A percentile compares a stretch with the other conserved stretches of the same genome.
phyloP scores from a whole-genome alignment of 371 early-diverging fungal genomes.

The Rhizomucor pusillus region DNA sequence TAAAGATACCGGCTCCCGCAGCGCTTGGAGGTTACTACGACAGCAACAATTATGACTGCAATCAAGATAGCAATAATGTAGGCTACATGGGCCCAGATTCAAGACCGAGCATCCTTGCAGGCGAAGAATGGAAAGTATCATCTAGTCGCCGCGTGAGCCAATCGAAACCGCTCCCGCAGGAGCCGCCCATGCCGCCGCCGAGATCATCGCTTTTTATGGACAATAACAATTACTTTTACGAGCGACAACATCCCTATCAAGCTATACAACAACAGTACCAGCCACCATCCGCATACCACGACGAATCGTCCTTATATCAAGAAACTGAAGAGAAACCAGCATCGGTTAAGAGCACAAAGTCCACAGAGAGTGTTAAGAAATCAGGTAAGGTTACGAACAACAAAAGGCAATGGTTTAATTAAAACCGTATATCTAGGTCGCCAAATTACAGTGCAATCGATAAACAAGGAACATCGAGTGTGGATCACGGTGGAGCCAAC shows the following conservation, averaged over 20 bases:
- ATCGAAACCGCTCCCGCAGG: constrained; percentile 25
- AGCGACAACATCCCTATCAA: constrained; percentile 3
- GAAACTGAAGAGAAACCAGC: not conserved
- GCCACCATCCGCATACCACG: not conserved
- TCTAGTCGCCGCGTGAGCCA: not conserved
- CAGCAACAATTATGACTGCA: no score
- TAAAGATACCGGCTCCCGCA: no score
- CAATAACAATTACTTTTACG: constrained; percentile 2
- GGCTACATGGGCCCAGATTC: no score
- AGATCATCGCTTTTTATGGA: constrained; percentile 9
- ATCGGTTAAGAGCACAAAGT: not conserved
- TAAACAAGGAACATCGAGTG: constrained; percentile 41
- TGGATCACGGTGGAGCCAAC: constrained; percentile 49
- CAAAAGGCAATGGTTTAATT: not conserved
- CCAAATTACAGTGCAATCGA: constrained; percentile 49
- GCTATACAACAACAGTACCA: not conserved
- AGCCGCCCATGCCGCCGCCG: constrained; percentile 26
- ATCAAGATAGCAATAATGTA: no score
- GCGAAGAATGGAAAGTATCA: constrained; percentile 3
- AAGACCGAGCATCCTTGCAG: no score
- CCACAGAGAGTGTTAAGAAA: not conserved
- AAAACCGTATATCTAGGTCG: constrained; percentile 8
- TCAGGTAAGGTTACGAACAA: not conserved
- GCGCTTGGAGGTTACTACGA: no score
- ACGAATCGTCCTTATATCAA: not conserved